Evolutionary conservation across 345 rosid species (phyloP), one percentile per base, ranked within the genome.

Genomic region (Linum trigynum): DNA sequence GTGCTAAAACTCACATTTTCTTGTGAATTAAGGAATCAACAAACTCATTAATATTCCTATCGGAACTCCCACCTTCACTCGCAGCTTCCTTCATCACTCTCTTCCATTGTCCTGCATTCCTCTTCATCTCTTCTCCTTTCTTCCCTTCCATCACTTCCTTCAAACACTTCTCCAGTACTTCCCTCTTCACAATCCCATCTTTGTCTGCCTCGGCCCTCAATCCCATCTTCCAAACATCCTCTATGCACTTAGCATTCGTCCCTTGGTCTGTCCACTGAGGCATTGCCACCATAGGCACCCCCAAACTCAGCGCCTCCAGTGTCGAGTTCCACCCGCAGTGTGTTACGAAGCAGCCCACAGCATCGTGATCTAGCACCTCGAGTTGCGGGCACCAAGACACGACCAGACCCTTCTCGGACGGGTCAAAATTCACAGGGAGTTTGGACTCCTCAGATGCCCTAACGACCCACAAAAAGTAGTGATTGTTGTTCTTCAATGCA

Each of bases 381-480:
- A 61, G 17, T 16, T 61, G 64, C 48, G 7, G 64, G 23, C 64
- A 61, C 64, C 64, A 61, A 5, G 43, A 38, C 64, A 61, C 64
- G 14, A 61, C n/a, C 35, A 61, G 62, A 15, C 64, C 64, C 60
- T 57, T 39, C 17, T 32, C 17, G 8, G 8, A 15, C 14, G 23
- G 4, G 37, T 23, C 45, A 35, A 45, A 56, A 36, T 61, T 39
- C 10, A 6, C 7, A 39, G 75, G 77, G 2, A 74, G 66, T 43
- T 78, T 74, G 9, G 65, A 11, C 11, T 32, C 39, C 9, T 66
- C 78, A 3, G 59, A 11, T 23, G 37, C 71, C 64, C 69, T 51
- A 1, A 72, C 69, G 2, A 71, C 74, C 81, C 81, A 69, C 16
- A 78, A 64, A 57, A 74, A 74, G 69, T 61, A 71, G 40, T 59